Conservation (phyloP, 495 filamentous ascomycete species). For the Trichocladium antarcticum region DNA sequence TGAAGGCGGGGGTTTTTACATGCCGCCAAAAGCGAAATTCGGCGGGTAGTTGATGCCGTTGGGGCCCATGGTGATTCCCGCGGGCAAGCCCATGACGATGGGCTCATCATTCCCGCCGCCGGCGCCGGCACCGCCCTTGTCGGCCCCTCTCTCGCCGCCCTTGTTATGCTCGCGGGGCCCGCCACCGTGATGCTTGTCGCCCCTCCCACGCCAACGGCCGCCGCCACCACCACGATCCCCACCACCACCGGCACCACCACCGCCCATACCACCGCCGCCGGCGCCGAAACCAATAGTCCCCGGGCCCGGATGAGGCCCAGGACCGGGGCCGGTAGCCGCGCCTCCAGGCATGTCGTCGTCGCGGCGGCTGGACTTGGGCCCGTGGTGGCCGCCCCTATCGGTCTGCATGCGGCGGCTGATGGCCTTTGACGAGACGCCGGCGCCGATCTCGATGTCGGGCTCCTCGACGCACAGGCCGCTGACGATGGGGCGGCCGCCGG, state of each 20-base stretch:
- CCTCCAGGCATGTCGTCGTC: too few relatives aligned
- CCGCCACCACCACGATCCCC: slow-evolving; percentile 34
- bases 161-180: slow-evolving; percentile 25
- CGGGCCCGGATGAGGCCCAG: slow-evolving; percentile 32
- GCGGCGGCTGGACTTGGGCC: slow-evolving; percentile 56
- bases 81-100: slow-evolving; percentile 46
- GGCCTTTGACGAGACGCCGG: slow-evolving; percentile 91
- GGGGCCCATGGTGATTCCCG: slow-evolving; percentile 43
- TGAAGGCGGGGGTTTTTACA: neutral
- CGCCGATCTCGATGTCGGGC: slow-evolving; percentile 96
- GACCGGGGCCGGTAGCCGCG: slow-evolving; percentile 34
- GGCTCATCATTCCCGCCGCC: slow-evolving; percentile 42
- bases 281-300: slow-evolving; percentile 29
- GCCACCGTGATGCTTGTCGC: slow-evolving; percentile 36
- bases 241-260: slow-evolving; percentile 32
- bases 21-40: slow-evolving; percentile 15
- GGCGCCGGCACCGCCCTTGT: slow-evolving; percentile 31
- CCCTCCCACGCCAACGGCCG: slow-evolving; percentile 33
- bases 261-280: slow-evolving; percentile 31
- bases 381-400: slow-evolving; percentile 61
- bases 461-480: slow-evolving; percentile 85
- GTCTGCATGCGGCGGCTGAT: slow-evolving; percentile 76
- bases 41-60: slow-evolving; percentile 50
- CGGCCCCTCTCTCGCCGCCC: slow-evolving; percentile 32
- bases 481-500: slow-evolving; percentile 71